phyloP scores from a whole-genome alignment of 2,329 filamentous ascomycete genomes.

The Xylariaceae sp. region DNA sequence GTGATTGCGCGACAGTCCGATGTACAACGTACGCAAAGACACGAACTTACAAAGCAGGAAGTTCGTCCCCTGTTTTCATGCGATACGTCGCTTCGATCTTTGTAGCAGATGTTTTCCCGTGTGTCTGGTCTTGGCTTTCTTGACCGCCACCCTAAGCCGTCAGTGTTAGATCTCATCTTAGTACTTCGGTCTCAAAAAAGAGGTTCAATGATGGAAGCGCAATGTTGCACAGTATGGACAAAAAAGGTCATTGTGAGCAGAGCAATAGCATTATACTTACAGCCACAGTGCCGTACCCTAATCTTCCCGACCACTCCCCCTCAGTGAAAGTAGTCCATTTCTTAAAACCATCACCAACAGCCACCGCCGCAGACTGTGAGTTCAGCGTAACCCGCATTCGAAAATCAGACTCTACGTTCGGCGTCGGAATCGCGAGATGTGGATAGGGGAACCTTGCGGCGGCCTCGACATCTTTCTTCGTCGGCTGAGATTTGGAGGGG shows the following conservation, averaged over 20 bases:
- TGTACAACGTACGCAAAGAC: too few species aligned
- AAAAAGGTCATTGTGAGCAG: too few species aligned
- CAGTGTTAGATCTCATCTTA: neutral
- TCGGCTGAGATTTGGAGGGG: conserved; percentile 4
- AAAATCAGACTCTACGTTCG: conserved; percentile 26
- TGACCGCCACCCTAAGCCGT: conserved; percentile 24
- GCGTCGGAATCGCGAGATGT: conserved; percentile 22
- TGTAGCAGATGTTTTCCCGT: conserved; percentile 21
- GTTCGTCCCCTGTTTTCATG: conserved; percentile 24
- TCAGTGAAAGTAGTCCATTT: conserved; percentile 26
- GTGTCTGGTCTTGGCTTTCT: conserved; percentile 22
- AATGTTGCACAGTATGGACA: neutral
- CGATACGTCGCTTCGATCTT: conserved; percentile 26
- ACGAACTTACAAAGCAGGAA: conserved; percentile 25
- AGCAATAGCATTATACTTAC: conserved; percentile 13
- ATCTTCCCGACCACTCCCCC: conserved; percentile 26
- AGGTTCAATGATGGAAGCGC: too few species aligned
- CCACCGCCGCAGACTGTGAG: conserved; percentile 24
- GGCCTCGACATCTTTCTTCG: conserved; percentile 7
- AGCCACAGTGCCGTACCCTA: conserved; percentile 25
- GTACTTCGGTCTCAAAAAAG: too few species aligned
- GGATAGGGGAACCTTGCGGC: conserved; percentile 21
- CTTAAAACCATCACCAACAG: conserved; percentile 23
- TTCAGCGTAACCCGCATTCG: conserved; percentile 26
- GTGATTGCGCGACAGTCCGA: neutral